A percentile compares a stretch with the other conserved stretches of the same genome.
These are phyloP conservation scores for Quercus ilex DNA, from an alignment of 306 rosid genomes.

Conservation along the genomic window DNA sequence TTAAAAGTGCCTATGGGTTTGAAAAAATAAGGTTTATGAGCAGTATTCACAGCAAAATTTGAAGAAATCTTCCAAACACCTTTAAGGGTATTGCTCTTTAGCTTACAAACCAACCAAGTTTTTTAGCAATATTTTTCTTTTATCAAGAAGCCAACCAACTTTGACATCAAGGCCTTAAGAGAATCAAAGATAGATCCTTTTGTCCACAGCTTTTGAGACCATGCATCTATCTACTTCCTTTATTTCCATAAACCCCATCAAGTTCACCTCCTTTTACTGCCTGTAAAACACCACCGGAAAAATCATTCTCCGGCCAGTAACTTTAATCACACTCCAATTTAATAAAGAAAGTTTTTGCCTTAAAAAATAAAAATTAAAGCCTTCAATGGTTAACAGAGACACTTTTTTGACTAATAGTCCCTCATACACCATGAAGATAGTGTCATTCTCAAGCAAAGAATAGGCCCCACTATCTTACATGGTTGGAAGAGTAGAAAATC, in stretches of 20 bases:
- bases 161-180: conserved; percentile 59
- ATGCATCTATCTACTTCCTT: conserved; percentile 39
- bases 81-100: conserved; percentile 23
- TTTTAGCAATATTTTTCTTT: not conserved
- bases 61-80: conserved; percentile 30
- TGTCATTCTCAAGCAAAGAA: conserved; percentile 69
- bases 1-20: not conserved
- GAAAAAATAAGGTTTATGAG: conserved; percentile 13
- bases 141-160: conserved; percentile 53
- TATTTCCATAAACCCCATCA: conserved; percentile 62
- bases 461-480: conserved; percentile 51
- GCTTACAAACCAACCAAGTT: conserved; percentile 30
- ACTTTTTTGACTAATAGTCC: conserved; percentile 56
- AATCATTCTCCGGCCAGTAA: conserved; percentile 24
- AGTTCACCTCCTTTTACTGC: conserved; percentile 46
- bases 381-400: conserved; percentile 25
- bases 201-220: conserved; percentile 95
- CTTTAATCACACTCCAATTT: conserved; percentile 23
- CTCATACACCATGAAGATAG: conserved; percentile 46
- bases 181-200: conserved; percentile 78
- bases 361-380: conserved; percentile 3
- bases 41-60: conserved; percentile 7
- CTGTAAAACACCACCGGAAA: conserved; percentile 39
- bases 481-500: conserved; percentile 52
- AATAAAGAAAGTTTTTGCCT: not conserved